Evolutionary conservation across 2,329 filamentous ascomycete genomes (phyloP).

Genomic region (Beauveria australis): DNA sequence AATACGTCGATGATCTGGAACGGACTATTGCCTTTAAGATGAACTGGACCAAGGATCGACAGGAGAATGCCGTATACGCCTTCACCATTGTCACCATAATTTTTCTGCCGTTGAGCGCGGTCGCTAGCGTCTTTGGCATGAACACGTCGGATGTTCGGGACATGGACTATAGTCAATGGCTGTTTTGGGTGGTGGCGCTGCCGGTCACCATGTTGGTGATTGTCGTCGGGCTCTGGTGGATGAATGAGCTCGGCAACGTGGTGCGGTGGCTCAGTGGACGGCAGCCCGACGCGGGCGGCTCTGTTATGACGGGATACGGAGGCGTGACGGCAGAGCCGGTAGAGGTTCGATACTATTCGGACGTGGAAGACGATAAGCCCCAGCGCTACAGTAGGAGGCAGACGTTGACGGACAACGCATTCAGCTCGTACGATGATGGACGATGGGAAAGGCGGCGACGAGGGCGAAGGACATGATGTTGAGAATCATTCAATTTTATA

Average conservation of each 20-base stretch:
- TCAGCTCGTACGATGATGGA: background rate
- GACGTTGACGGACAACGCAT: background rate
- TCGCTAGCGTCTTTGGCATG: constrained; percentile 45
- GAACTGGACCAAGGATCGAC: constrained; percentile 33
- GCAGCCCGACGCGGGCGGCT: background rate
- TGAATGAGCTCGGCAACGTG: constrained; percentile 32
- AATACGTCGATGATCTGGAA: constrained; percentile 24
- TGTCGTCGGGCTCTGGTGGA: constrained; percentile 31
- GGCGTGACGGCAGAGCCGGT: background rate
- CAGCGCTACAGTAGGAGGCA: background rate
- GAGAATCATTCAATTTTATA: background rate
- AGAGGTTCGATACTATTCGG: background rate
- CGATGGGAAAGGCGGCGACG: background rate
- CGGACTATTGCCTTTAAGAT: constrained; percentile 27
- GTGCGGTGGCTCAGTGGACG: constrained; percentile 21
- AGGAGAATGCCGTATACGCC: constrained; percentile 40
- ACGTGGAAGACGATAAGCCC: background rate
- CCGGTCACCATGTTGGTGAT: constrained; percentile 37
- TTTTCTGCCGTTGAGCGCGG: constrained; percentile 38
- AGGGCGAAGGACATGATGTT: background rate
- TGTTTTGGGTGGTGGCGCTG: constrained; percentile 41
- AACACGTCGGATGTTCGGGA: constrained; percentile 43
- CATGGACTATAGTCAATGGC: constrained; percentile 38
- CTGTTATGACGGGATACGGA: background rate
- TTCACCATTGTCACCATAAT: constrained; percentile 43